Conservation (phyloP, 176 grass and related monocot species). For the Zoysia japonica region DNA sequence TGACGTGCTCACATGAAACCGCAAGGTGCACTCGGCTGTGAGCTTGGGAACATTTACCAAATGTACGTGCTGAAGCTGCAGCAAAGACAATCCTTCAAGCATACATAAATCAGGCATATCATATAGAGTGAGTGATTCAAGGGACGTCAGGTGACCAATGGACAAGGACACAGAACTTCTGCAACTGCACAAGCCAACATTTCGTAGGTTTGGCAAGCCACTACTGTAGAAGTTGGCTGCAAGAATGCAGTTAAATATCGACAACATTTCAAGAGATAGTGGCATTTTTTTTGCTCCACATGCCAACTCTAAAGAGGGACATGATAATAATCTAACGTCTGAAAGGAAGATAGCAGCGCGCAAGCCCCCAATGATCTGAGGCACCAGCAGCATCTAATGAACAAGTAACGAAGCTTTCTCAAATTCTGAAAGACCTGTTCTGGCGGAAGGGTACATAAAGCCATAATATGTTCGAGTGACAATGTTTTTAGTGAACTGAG, state of each 20-base stretch:
- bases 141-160: neutral
- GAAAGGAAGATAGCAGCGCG: neutral
- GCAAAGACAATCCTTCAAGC: neutral
- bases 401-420: rapidly evolving
- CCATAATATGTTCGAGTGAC: neutral
- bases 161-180: slow-evolving; percentile 1
- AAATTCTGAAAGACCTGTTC: neutral
- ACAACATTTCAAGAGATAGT: rapidly evolving
- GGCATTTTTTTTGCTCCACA: neutral
- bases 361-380: slow-evolving; percentile 10
- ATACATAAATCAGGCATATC: neutral
- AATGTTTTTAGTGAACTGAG: neutral
- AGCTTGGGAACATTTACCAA: neutral
- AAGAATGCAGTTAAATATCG: rapidly evolving
- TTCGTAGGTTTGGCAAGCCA: neutral
- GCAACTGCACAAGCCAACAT: rapidly evolving
- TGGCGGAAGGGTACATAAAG: neutral
- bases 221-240: neutral
- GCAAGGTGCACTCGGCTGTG: neutral
- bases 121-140: rapidly evolving
- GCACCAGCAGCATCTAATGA: neutral
- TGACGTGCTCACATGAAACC: neutral
- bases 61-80: rapidly evolving
- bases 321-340: rapidly evolving
- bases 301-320: slow-evolving; percentile 15